Percentiles rank a stretch among this genome's conserved stretches.
These are phyloP conservation scores for Trichoderma virens DNA, from an alignment of 495 filamentous ascomycete genomes.

Conservation along the genomic window DNA sequence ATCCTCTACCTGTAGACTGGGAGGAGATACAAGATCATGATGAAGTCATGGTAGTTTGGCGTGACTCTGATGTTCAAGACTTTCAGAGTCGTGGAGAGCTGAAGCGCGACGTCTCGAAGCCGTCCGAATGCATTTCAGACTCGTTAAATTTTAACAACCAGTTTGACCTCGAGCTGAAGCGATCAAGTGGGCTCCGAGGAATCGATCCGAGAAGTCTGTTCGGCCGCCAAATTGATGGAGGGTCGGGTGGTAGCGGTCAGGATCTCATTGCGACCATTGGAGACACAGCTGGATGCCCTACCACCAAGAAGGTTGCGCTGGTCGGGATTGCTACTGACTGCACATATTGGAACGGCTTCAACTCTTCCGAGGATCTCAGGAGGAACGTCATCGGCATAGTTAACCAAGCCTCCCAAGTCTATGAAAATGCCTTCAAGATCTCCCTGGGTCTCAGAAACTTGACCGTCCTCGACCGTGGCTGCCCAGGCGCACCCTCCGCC, in stretches of 20 bases:
- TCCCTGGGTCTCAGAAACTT: slow-evolving; percentile 82
- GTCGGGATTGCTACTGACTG: slow-evolving; percentile 93
- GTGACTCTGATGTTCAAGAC: slow-evolving; percentile 72
- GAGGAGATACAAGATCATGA: slow-evolving; percentile 32
- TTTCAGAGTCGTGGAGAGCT: slow-evolving; percentile 11
- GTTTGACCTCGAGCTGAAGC: slow-evolving; percentile 24
- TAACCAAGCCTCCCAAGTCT: slow-evolving; percentile 78
- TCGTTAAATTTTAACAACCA: slow-evolving; percentile 62
- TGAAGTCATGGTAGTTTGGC: slow-evolving; percentile 85
- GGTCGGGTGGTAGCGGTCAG: slow-evolving; percentile 63
- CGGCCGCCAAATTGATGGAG: slow-evolving; percentile 41
- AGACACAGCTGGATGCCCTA: slow-evolving; percentile 71
- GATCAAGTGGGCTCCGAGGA: slow-evolving; percentile 17
- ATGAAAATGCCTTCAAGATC: slow-evolving; percentile 88
- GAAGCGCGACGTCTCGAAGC: slow-evolving; percentile 28
- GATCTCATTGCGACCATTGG: slow-evolving; percentile 80
- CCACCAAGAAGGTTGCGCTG: slow-evolving; percentile 78
- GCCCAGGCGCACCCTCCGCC: slow-evolving; percentile 55
- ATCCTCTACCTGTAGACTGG: slow-evolving; percentile 53
- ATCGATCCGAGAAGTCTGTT: slow-evolving; percentile 29
- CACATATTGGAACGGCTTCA: slow-evolving; percentile 67
- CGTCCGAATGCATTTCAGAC: slow-evolving; percentile 54
- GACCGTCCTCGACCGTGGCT: slow-evolving; percentile 59
- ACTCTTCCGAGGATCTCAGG: slow-evolving; percentile 48
- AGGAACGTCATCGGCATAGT: slow-evolving; percentile 74